These are phyloP conservation scores for Rhododendron molle DNA, from an alignment of 148 eudicot genomes.

Conservation along the genomic window DNA sequence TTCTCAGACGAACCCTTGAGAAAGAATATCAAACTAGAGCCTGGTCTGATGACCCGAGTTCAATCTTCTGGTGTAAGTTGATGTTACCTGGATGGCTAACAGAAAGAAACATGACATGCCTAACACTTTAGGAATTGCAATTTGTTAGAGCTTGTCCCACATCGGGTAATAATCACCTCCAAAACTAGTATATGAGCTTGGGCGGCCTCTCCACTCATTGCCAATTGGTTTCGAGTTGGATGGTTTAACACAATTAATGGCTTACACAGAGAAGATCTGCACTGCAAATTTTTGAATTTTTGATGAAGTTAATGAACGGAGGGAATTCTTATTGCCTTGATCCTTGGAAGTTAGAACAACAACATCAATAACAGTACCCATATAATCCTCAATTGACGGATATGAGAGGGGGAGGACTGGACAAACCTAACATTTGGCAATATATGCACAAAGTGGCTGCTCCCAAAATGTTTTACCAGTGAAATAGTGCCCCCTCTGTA, in stretches of 20 bases:
- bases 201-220: neutral
- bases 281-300: neutral
- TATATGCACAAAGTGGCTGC: neutral
- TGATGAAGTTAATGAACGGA: neutral
- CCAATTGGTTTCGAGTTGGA: neutral
- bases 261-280: neutral
- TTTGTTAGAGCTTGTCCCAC: neutral
- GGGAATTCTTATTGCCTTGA: neutral
- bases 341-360: neutral
- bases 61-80: constrained; percentile 31
- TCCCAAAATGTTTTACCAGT: neutral
- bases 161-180: neutral
- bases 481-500: neutral
- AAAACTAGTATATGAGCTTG: neutral
- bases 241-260: neutral
- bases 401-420: too few species aligned
- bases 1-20: constrained; percentile 19
- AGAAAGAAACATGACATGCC: neutral
- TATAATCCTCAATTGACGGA: too few species aligned
- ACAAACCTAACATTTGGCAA: neutral
- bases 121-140: neutral
- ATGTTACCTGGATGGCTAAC: neutral
- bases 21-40: constrained; percentile 40
- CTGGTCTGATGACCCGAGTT: neutral
- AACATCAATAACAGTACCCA: neutral